A percentile compares a stretch with the other conserved stretches of the same genome.
Conservation (phyloP, 495 filamentous ascomycete species). For the Astrocystis sublimbata region DNA sequence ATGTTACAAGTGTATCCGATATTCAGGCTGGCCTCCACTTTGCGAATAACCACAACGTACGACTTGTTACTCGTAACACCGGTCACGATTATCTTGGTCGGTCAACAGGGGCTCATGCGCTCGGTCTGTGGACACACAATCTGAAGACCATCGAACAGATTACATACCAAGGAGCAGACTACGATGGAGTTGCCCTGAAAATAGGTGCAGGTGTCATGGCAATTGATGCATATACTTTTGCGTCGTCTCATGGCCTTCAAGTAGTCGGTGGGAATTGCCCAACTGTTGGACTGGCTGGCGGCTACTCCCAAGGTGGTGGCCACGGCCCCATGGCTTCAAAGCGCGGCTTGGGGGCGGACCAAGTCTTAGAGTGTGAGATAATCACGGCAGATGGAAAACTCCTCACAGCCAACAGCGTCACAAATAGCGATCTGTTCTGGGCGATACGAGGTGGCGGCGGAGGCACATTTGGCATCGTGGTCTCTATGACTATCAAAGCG, state of each 20-base stretch:
- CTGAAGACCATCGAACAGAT: constrained; percentile 44
- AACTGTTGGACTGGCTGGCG: constrained; percentile 49
- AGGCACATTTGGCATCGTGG: constrained; percentile 54
- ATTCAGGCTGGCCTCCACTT: constrained; percentile 46
- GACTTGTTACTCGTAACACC: constrained; percentile 41
- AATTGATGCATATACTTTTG: constrained; percentile 36
- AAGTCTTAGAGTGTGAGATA: constrained; percentile 58
- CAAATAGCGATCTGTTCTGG: constrained; percentile 59
- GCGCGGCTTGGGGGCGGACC: constrained; percentile 60
- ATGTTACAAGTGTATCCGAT: constrained; percentile 38
- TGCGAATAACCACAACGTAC: constrained; percentile 37
- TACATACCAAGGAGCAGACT: constrained; percentile 33
- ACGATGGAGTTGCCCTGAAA: constrained; percentile 48
- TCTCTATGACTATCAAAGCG: constrained; percentile 45
- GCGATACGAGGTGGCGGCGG: constrained; percentile 58
- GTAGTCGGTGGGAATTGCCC: constrained; percentile 48
- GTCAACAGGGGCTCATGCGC: constrained; percentile 50
- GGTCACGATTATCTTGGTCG: constrained; percentile 45
- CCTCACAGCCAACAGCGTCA: constrained; percentile 41
- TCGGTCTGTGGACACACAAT: constrained; percentile 60
- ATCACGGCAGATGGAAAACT: constrained; percentile 47
- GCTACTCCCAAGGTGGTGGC: constrained; percentile 60
- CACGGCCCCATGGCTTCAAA: constrained; percentile 51
- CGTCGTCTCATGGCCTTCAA: constrained; percentile 32
- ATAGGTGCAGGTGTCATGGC: constrained; percentile 57